Evolutionary conservation across 164 flowering plant genomes (phyloP).

Genomic region (Berberis vulgaris): DNA sequence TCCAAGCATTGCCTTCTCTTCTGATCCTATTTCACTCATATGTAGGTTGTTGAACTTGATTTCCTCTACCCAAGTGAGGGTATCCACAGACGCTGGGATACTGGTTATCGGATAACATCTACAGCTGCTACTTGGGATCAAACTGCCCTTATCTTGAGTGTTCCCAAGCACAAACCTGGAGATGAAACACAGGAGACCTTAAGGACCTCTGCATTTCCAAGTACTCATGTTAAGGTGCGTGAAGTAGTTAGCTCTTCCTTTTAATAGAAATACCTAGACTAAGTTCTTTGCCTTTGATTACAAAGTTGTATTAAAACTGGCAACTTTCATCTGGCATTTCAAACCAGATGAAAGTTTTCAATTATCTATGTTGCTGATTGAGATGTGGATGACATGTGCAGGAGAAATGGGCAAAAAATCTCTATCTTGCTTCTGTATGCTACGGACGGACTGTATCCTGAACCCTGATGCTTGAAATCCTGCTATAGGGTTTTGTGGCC

Average conservation of each 20-base stretch:
- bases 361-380: not conserved
- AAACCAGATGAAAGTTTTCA: not conserved
- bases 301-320: not conserved
- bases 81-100: conserved; percentile 62
- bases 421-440: conserved; percentile 48
- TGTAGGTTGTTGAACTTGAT: conserved; percentile 76
- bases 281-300: not conserved
- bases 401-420: conserved; percentile 69
- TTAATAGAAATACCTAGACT: not conserved
- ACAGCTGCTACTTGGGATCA: conserved; percentile 69
- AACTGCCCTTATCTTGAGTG: conserved; percentile 59
- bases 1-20: not conserved
- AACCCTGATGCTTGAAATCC: conserved; percentile 4
- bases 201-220: conserved; percentile 66
- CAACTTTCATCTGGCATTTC: not conserved
- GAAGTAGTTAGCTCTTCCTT: conserved; percentile 28
- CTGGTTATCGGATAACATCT: conserved; percentile 60
- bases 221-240: conserved; percentile 75
- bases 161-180: conserved; percentile 42
- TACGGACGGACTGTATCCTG: conserved; percentile 56
- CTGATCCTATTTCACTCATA: not conserved
- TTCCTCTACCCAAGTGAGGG: conserved; percentile 84
- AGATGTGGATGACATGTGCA: conserved; percentile 22
- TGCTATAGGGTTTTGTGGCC: not conserved
- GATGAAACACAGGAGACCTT: conserved; percentile 77